phyloP scores from a whole-genome alignment of 2,329 filamentous ascomycete species.

The Fusarium sp. region DNA sequence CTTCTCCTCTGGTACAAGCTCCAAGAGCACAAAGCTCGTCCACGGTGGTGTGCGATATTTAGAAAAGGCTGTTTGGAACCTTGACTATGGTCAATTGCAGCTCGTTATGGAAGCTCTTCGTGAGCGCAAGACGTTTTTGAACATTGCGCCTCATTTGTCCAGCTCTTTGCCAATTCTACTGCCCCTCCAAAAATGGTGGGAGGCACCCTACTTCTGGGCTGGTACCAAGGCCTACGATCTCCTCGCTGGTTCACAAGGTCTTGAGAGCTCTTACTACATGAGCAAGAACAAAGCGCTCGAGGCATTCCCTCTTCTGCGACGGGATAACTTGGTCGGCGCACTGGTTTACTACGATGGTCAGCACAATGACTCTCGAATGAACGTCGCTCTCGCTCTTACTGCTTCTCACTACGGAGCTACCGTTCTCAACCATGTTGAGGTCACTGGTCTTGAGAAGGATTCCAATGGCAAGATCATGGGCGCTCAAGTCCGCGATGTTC shows the following conservation, averaged over 20 bases:
- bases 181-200: conserved; percentile 85
- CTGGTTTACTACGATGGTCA: conserved; percentile 89
- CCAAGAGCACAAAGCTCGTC: conserved; percentile 89
- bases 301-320: conserved; percentile 82
- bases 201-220: conserved; percentile 79
- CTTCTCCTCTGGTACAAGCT: conserved; percentile 84
- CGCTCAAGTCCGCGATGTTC: conserved; percentile 67
- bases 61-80: conserved; percentile 87
- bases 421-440: conserved; percentile 84
- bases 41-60: conserved; percentile 88
- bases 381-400: conserved; percentile 84
- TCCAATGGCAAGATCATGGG: conserved; percentile 76
- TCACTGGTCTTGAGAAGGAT: conserved; percentile 80
- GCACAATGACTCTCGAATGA: conserved; percentile 91
- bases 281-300: conserved; percentile 81
- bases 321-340: conserved; percentile 78
- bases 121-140: conserved; percentile 85
- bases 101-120: conserved; percentile 85
- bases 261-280: conserved; percentile 86
- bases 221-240: conserved; percentile 85
- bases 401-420: conserved; percentile 84
- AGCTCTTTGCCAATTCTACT: conserved; percentile 87
- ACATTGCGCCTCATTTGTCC: conserved; percentile 85
- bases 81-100: conserved; percentile 85
- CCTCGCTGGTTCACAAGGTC: conserved; percentile 83